These are phyloP conservation scores for Pseudonitzschia multistriata DNA, from an alignment of 108 stramenopile genomes.

Conservation along the genomic window DNA sequence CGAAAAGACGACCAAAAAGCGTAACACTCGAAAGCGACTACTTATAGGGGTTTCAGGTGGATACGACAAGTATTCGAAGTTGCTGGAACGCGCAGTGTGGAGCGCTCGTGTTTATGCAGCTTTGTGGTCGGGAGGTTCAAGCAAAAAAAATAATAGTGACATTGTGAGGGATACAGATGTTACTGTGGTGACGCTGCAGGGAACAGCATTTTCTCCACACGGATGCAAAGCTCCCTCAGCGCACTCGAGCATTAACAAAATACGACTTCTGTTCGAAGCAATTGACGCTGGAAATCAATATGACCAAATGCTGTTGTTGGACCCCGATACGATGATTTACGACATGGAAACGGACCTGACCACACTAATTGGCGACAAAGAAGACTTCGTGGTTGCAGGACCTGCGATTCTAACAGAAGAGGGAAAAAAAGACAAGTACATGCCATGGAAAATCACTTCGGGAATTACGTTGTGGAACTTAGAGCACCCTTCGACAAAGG, in stretches of 20 bases:
- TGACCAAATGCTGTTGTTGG: slow-evolving; percentile 27
- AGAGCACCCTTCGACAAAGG: slow-evolving; percentile 14
- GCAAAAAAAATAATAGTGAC: background rate
- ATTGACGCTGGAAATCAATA: slow-evolving; percentile 17
- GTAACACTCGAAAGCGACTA: slow-evolving; percentile 4
- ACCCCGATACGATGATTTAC: slow-evolving; percentile 25
- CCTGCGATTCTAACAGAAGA: slow-evolving; percentile 9
- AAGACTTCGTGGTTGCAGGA: slow-evolving; percentile 24
- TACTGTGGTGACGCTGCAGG: slow-evolving; percentile 25
- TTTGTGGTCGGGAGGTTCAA: background rate
- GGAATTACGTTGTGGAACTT: slow-evolving; percentile 31
- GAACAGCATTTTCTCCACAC: slow-evolving; percentile 26
- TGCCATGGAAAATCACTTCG: slow-evolving; percentile 12
- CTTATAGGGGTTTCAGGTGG: slow-evolving; percentile 22
- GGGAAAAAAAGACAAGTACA: slow-evolving; percentile 17
- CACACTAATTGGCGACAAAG: background rate
- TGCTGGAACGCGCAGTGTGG: slow-evolving; percentile 14
- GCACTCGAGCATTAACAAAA: slow-evolving; percentile 25
- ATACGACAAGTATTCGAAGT: slow-evolving; percentile 18
- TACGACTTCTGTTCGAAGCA: slow-evolving; percentile 20
- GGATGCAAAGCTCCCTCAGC: slow-evolving; percentile 11
- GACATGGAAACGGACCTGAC: slow-evolving; percentile 23
- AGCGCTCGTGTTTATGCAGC: slow-evolving; percentile 26
- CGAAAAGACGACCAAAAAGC: background rate
- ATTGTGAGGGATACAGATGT: background rate